Base-by-base conservation (phyloP, 192 early-diverging fungal genomes). In the Coemansia sp. region DNA sequence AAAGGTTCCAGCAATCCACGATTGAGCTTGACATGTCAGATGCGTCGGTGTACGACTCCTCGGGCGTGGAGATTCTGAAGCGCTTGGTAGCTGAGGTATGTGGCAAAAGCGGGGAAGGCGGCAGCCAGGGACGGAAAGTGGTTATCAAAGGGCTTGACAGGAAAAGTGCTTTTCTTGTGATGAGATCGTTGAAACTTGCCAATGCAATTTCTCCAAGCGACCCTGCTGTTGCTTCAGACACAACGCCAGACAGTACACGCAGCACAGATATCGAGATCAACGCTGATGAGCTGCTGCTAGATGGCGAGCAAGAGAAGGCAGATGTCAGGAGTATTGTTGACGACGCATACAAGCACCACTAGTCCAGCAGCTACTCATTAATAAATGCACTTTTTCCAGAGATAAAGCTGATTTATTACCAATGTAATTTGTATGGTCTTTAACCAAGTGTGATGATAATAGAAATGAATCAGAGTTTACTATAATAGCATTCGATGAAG, bases 11-110 rank as follows among this genome's bases (percentile, higher is more conserved):
- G 13, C 47, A 48, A n/a, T 16, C 47, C 6, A n/a, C 16, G 47
- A 48, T 48, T 16, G 47, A n/a, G 47, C 47, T 48, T n/a, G 47
- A 48, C 47, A 48, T 48, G 47, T 48, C 47, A 16, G 47, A 48
- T 16, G 47, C 47, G 6, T 48, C 47, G 16, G 47, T 48, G 15
- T 48, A 48, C n/a, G 47, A 48, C 47, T 48, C 47, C 6, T 48
- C 47, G 16, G 47, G 47, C 6, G 47, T 48, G 6, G 47, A 48
- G 47, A 48, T 48, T 6, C 47, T 48, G 15, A 48, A 48, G 47
- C 10, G 47, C 6, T n/a, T 48, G 15, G 47, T 48, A 11, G 15
- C 47, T 5, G 47, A 48, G 15, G 47, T 16, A n/a, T 48, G 47
- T n/a, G n/a, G 47, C 47, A 16, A 16, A 12, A 48, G 47, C n/a